These are phyloP conservation scores for Eremothecium cymbalariae DNA, from an alignment of 1,139 yeast genomes.

Conservation along the genomic window DNA sequence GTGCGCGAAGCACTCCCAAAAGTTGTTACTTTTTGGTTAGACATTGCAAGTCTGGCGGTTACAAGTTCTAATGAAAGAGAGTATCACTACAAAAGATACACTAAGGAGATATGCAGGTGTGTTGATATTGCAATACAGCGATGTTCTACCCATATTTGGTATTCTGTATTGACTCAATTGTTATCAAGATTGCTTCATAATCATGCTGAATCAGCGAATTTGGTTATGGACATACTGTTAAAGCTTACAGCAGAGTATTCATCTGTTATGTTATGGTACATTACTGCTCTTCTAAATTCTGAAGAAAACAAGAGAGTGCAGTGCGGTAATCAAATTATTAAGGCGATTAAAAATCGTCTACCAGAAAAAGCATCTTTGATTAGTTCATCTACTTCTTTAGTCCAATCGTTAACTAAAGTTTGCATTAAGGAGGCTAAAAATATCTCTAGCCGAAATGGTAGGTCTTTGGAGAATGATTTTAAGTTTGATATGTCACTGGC, in stretches of 20 bases:
- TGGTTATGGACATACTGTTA: constrained; percentile 50
- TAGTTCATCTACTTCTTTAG: constrained; percentile 19
- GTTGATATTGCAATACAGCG: constrained; percentile 40
- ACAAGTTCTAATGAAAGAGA: constrained; percentile 3
- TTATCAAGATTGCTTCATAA: constrained; percentile 69
- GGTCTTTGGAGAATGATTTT: constrained; percentile 41
- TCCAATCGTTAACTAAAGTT: constrained; percentile 25
- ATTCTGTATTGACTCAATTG: constrained; percentile 78
- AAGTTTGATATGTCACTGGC: constrained; percentile 41
- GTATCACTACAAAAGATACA: constrained; percentile 13
- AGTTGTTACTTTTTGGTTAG: constrained; percentile 85
- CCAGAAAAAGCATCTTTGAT: constrained; percentile 13
- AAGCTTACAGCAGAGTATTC: constrained; percentile 62
- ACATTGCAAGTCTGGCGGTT: constrained; percentile 48
- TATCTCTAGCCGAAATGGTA: constrained; percentile 26
- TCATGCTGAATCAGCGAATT: constrained; percentile 47
- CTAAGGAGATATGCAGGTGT: constrained; percentile 35
- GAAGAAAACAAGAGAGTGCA: constrained; percentile 48
- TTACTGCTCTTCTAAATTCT: constrained; percentile 66
- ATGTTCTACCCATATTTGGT: constrained; percentile 65
- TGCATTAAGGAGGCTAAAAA: constrained; percentile 29
- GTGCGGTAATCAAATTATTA: constrained; percentile 45
- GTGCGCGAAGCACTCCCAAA: constrained; percentile 85
- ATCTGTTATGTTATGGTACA: constrained; percentile 75
- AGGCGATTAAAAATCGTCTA: constrained; percentile 18